Evolutionary conservation across 2,329 filamentous ascomycete species (phyloP).

Genomic region (Colletotrichum scovillei): DNA sequence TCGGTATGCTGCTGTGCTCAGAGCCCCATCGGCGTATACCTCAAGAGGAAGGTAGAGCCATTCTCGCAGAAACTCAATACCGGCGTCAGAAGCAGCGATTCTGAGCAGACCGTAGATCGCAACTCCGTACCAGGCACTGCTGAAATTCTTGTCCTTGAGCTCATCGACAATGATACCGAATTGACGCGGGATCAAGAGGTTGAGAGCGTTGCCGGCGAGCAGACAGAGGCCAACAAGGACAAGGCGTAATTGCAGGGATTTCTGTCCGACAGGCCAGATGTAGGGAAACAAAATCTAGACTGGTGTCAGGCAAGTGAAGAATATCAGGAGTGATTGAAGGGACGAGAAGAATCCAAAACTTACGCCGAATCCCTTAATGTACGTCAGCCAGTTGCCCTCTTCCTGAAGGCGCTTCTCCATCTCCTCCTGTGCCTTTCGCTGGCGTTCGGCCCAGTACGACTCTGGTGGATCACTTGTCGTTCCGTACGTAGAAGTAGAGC

Average conservation of each 20-base stretch:
- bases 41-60: constrained; percentile 70
- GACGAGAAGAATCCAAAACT: constrained; percentile 33
- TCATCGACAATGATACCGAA: constrained; percentile 83
- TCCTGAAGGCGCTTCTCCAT: constrained; percentile 78
- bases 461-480: constrained; percentile 58
- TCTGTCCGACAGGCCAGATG: constrained; percentile 79
- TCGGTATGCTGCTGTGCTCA: constrained; percentile 66
- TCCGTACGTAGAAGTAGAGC: constrained; percentile 52
- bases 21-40: constrained; percentile 64
- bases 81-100: constrained; percentile 65
- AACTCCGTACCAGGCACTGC: constrained; percentile 62
- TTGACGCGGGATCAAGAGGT: constrained; percentile 83
- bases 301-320: background rate
- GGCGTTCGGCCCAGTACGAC: constrained; percentile 64
- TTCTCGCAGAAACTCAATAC: constrained; percentile 63
- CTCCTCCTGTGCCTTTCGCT: constrained; percentile 65
- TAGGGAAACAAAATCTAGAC: constrained; percentile 80
- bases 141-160: constrained; percentile 51
- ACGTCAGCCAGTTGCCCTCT: constrained; percentile 81
- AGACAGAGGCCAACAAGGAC: constrained; percentile 75
- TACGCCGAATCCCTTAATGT: constrained; percentile 78
- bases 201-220: constrained; percentile 76
- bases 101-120: constrained; percentile 62
- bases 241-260: constrained; percentile 74
- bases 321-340: background rate